Base-by-base conservation (phyloP, 495 filamentous ascomycete species). In the Trichocladium antarcticum region DNA sequence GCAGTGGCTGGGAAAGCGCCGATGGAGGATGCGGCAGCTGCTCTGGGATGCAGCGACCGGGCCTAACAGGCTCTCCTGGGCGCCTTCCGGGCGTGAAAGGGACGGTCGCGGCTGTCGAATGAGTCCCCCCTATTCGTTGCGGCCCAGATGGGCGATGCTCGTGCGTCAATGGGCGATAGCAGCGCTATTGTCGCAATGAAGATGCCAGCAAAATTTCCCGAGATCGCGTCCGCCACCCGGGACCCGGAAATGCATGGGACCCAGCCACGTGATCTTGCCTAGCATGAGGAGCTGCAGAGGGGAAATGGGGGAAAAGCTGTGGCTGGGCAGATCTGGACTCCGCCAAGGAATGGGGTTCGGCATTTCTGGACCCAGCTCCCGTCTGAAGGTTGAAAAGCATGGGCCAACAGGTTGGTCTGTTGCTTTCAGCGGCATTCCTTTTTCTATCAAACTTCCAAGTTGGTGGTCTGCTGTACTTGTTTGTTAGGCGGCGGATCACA, bases 111-210 rank as follows among this genome's bases (percentile, higher is more conserved):
- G 28, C 39, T 37, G 49, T 37, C 21, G n/a, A 14, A 47, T 10
- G n/a, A 35, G 19, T 20, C 44, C 28, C 51, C 43, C 47, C 10
- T 24, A 40, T 40, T 38, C 19, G 24, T 44, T 51, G 44, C 31
- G 38, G 48, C 37, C 22, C 49, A 8, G 51, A 32, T 46, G 52
- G 28, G 54, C 39, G 52, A 58, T 63, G 56, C 42, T 51, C 42
- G 39, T 51, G 42, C 24, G 48, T 53, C 61, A 66, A 66, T 66
- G 59, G 56, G 49, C 39, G 60, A 66, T 65, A 51, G 36, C 36
- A 57, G 43, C 36, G 27, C 7, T 55, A 31, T 53, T 55, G 57
- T 59, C 59, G 50, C 57, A 60, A 61, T 53, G 49, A 57, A 55
- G 56, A 57, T 51, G 51, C 50, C 53, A 56, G 49, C 55, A 56